These are phyloP conservation scores for Exserohilum rostratum DNA, from an alignment of 2,329 filamentous ascomycete species.

Conservation along the genomic window DNA sequence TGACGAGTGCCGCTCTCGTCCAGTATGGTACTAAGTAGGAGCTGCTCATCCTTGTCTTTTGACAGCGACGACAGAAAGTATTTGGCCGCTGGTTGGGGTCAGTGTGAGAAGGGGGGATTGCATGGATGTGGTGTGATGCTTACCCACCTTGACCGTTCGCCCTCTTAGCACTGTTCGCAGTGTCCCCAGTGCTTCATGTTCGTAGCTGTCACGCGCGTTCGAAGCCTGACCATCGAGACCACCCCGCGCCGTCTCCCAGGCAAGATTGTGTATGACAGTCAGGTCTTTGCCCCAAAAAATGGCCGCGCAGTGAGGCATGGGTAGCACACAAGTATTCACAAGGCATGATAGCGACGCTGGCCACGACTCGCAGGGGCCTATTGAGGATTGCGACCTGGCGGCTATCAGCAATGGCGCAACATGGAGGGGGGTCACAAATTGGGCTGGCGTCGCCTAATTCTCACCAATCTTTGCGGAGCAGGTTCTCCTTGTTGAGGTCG, in stretches of 20 bases:
- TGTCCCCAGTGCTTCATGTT: conserved; percentile 42
- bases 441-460: not conserved
- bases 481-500: conserved; percentile 39
- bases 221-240: conserved; percentile 45
- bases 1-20: conserved; percentile 38
- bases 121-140: conserved; percentile 21
- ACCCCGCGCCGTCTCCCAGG: conserved; percentile 48
- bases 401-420: not conserved
- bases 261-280: conserved; percentile 49
- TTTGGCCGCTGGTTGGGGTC: conserved; percentile 26
- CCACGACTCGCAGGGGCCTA: conserved; percentile 47
- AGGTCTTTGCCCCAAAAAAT: conserved; percentile 52
- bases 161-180: conserved; percentile 44
- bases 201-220: conserved; percentile 39
- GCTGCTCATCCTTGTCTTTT: conserved; percentile 24
- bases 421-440: not conserved
- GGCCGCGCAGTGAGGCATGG: conserved; percentile 51
- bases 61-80: conserved; percentile 32
- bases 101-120: conserved; percentile 1
- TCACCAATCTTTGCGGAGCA: conserved; percentile 39
- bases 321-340: conserved; percentile 46
- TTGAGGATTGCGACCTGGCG: conserved; percentile 34
- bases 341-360: conserved; percentile 39
- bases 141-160: conserved; percentile 48
- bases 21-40: conserved; percentile 42